phyloP scores from a whole-genome alignment of 169 alveolate genomes.

The Babesia sp. region DNA sequence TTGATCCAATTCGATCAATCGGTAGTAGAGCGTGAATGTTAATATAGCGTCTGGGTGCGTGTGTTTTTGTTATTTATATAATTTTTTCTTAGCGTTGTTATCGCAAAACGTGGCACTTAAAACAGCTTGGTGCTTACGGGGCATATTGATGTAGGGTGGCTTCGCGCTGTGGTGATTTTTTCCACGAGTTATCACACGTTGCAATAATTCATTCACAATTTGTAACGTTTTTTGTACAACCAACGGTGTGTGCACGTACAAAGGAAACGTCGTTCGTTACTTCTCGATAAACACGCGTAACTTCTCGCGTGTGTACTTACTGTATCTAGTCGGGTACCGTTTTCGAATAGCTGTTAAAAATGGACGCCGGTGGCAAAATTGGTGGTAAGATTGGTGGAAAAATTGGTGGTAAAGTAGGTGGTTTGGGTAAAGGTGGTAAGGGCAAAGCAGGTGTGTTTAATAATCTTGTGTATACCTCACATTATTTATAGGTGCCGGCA shows the following conservation, averaged over 20 bases:
- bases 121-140: not conserved
- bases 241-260: not conserved
- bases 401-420: conserved; percentile 72
- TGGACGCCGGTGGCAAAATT: conserved; percentile 84
- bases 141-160: conserved; percentile 17
- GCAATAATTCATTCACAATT: not conserved
- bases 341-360: not conserved
- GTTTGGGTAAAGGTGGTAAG: conserved; percentile 83
- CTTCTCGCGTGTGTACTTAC: conserved; percentile 19
- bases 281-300: not conserved
- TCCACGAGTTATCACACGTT: not conserved
- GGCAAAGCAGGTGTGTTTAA: conserved; percentile 77
- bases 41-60: not conserved
- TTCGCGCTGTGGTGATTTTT: conserved; percentile 33
- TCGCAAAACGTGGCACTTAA: not conserved
- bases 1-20: conserved; percentile 30
- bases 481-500: conserved; percentile 86
- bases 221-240: not conserved
- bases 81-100: not conserved
- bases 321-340: not conserved
- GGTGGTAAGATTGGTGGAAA: conserved; percentile 89
- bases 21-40: conserved; percentile 14
- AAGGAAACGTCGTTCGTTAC: not conserved
- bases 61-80: not conserved
- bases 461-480: not conserved